Evolutionary conservation across 352 stramenopile genomes (phyloP).

Genomic region (Sclerospora graminicola): DNA sequence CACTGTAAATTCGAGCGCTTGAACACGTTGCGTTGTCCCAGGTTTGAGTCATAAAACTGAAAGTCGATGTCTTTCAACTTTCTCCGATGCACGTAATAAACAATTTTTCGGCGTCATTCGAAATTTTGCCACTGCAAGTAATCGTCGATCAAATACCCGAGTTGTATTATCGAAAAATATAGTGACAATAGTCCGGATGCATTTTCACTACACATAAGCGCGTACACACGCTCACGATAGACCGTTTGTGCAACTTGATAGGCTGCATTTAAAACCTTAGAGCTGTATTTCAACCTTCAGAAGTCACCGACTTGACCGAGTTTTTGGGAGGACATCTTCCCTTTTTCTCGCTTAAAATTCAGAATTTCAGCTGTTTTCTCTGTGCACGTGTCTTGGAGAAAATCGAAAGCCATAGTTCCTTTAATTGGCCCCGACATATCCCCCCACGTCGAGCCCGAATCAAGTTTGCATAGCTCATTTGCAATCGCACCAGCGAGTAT

Average conservation of each 20-base stretch:
- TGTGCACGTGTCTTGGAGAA: constrained; percentile 25
- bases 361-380: constrained; percentile 5
- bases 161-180: no score
- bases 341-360: constrained; percentile 13
- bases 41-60: no score
- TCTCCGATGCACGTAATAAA: no score
- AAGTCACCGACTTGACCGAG: constrained; percentile 27
- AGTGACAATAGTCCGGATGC: constrained; percentile 24
- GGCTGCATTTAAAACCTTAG: constrained; percentile 4
- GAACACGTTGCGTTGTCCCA: no score
- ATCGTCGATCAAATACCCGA: no score
- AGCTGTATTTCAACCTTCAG: constrained; percentile 21
- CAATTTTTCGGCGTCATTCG: constrained; percentile 12
- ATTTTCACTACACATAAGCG: constrained; percentile 27
- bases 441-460: constrained; percentile 20
- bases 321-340: constrained; percentile 26
- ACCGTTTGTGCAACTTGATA: no score
- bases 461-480: constrained; percentile 14
- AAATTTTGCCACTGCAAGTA: no score
- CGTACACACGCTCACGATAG: constrained; percentile 20
- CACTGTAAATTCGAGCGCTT: no score
- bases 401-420: no score
- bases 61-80: no score
- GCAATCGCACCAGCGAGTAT: no score
- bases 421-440: no score